Evolutionary conservation across 306 rosid genomes (phyloP), one percentile per base, ranked within the genome.

Genomic region (Cyclanthera cordifolia): DNA sequence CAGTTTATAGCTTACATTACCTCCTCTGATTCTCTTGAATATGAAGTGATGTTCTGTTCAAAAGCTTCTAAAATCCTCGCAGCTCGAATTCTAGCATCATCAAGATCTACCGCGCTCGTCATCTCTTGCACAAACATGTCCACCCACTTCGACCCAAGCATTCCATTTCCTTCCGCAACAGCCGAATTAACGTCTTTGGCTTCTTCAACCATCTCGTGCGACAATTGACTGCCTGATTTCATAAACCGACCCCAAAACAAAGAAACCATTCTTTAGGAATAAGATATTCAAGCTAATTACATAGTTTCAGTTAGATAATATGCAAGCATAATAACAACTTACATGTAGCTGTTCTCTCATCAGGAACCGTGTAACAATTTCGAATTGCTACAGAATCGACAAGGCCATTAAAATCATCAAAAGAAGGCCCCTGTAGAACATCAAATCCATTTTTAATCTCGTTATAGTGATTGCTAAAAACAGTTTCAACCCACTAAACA

Each of bases 61-160:
- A 80, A 76, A 72, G 76, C 78, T 76, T 73, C 78, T 34, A 80
- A 71, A 41, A 76, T 56, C 72, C 78, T 80, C 8, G 78, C 76
- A 49, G 84, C 78, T 10, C 78, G 81, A 53, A 60, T 67, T 19
- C 76, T 76, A 37, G 78, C 74, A 64, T 76, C 84, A 25, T 73
- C 76, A 27, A 80, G 17, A 34, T 76, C 68, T 28, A 58, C 27
- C 4, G 84, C 76, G 32, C 60, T 73, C 25, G 61, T 64, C 84
- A 80, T 80, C 58, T 80, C 84, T 7, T 70, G 59, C 54, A 80
- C 84, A 68, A 80, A 80, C 74, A 73, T 60, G 59, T 80, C 81
- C 45, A 80, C 84, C 83, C 83, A 80, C 43, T 76, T 69, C 1
- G 74, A 53, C 4, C 75, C 75, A 47, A 52, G 45, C 37, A 6